A percentile compares a stretch with the other conserved stretches of the same genome.
Conservation (phyloP, 179 eudicot genomes). For the Beta macrorhiza region DNA sequence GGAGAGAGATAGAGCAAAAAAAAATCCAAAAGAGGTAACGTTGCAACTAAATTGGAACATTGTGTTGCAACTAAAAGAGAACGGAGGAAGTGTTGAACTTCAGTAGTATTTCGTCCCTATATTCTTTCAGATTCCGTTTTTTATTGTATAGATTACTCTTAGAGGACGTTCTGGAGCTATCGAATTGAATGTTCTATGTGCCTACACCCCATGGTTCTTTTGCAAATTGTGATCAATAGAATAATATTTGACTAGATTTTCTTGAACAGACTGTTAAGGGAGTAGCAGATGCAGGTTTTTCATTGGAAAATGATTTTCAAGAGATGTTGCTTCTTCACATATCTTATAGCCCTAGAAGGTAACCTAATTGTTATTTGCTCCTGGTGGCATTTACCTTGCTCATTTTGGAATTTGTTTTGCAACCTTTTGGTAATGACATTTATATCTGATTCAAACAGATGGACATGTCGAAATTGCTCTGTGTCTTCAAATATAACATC, state of each 20-base stretch:
- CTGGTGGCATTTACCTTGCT: background rate
- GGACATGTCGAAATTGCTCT: constrained; percentile 80
- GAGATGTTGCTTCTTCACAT: constrained; percentile 84
- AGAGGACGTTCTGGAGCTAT: background rate
- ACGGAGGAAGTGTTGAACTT: no score
- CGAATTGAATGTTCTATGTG: background rate
- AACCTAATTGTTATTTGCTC: constrained; percentile 2
- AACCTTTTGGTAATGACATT: background rate
- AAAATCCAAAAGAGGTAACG: no score
- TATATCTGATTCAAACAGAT: constrained; percentile 40
- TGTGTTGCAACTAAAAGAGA: no score
- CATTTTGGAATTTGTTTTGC: background rate
- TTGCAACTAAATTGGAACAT: no score
- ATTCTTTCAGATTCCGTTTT: background rate
- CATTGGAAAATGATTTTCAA: constrained; percentile 44
- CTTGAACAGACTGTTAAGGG: constrained; percentile 65
- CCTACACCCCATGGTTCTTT: background rate
- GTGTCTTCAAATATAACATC: constrained; percentile 78
- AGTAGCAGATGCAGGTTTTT: constrained; percentile 73
- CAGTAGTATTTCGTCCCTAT: background rate
- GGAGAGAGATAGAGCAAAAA: no score
- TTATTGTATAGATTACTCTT: background rate
- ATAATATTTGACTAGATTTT: constrained; percentile 7
- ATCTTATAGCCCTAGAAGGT: constrained; percentile 93
- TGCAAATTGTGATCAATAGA: background rate